Conservation (phyloP, 1,284 basidiomycete species). For the Thelephora terrestris region DNA sequence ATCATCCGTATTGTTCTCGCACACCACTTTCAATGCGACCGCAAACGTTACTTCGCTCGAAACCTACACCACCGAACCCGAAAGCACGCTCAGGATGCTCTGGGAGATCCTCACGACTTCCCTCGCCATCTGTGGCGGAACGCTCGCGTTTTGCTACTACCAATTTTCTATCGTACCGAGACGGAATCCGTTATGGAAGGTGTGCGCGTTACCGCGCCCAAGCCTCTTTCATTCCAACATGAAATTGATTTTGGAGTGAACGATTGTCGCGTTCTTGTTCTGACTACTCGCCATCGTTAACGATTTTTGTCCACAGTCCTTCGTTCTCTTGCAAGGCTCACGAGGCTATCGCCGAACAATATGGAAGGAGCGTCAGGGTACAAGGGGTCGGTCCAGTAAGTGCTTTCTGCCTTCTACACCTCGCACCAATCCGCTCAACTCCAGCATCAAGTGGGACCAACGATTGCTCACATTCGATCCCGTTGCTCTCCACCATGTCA, state of each 20-base stretch:
- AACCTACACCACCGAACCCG: no score
- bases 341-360: constrained; percentile 36
- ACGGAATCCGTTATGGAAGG: constrained; percentile 39
- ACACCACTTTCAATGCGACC: no score
- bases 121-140: no score
- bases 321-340: constrained; percentile 42
- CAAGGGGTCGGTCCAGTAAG: constrained; percentile 56
- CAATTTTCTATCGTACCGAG: constrained; percentile 27
- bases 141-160: neutral
- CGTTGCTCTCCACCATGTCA: constrained; percentile 55
- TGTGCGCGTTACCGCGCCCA: constrained; percentile 49
- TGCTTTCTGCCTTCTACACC: constrained; percentile 6
- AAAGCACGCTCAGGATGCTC: no score
- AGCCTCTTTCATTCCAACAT: constrained; percentile 46
- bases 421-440: neutral
- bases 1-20: no score
- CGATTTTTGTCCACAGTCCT: constrained; percentile 35
- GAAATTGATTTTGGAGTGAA: constrained; percentile 45
- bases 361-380: constrained; percentile 40
- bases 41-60: no score
- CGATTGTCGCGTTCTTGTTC: constrained; percentile 13
- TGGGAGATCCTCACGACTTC: no score
- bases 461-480: constrained; percentile 71
- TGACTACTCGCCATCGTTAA: neutral
- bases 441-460: constrained; percentile 54